phyloP scores from a whole-genome alignment of 768 basidiomycete species.

The Cantharellus anzutake region DNA sequence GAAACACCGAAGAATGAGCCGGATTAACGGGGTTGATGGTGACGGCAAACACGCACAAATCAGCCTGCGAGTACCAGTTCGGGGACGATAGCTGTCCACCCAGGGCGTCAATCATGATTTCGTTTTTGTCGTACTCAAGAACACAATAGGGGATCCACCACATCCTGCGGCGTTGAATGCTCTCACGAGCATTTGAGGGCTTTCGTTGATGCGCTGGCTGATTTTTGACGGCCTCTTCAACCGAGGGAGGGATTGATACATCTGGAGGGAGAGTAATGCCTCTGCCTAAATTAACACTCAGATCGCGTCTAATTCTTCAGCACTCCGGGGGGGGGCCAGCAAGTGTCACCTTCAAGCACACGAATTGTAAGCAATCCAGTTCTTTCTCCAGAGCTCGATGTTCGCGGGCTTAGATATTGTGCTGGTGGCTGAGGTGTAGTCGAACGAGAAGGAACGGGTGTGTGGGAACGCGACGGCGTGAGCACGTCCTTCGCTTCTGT shows the following conservation, averaged over 20 bases:
- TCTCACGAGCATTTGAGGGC: constrained; percentile 54
- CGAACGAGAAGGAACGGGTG: constrained; percentile 67
- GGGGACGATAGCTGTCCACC: constrained; percentile 84
- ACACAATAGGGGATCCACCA: constrained; percentile 98
- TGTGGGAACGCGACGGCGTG: constrained; percentile 52
- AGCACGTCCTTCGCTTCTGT: constrained; percentile 34
- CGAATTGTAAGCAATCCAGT: constrained; percentile 89
- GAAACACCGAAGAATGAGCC: neutral
- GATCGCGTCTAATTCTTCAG: constrained; percentile 6
- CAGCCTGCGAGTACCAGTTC: constrained; percentile 88
- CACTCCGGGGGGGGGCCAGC: neutral
- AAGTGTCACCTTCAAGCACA: constrained; percentile 61
- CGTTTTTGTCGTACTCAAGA: constrained; percentile 95
- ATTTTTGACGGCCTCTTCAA: constrained; percentile 60
- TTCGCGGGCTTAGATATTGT: neutral
- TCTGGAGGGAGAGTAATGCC: constrained; percentile 67
- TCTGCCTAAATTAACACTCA: constrained; percentile 34
- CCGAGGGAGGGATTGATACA: constrained; percentile 60
- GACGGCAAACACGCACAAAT: constrained; percentile 48
- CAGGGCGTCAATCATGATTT: constrained; percentile 87
- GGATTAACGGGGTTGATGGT: neutral
- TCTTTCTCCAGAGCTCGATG: constrained; percentile 31
- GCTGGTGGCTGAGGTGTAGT: constrained; percentile 32
- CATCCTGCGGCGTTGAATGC: constrained; percentile 78
- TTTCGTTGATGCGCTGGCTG: constrained; percentile 23